These are phyloP conservation scores for Colletotrichum tamarilloi DNA, from an alignment of 2,329 filamentous ascomycete genomes.

Conservation along the genomic window DNA sequence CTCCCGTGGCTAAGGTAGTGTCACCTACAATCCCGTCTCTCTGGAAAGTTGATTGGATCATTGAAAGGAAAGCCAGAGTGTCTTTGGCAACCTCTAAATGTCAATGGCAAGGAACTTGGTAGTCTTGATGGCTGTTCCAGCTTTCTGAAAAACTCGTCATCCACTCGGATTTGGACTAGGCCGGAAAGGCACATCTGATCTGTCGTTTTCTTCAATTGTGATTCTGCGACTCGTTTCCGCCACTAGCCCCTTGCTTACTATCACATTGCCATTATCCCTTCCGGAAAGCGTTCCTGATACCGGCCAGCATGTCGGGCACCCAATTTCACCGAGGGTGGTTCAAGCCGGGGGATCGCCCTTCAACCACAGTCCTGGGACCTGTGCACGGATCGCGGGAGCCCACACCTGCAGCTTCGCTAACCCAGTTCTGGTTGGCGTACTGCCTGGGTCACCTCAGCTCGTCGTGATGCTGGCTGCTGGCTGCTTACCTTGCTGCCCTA, in stretches of 20 bases:
- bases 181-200: not conserved
- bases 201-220: not conserved
- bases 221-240: not conserved
- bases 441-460: conserved; percentile 24
- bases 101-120: not conserved
- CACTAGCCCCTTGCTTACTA: conserved; percentile 10
- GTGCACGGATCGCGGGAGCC: conserved; percentile 26
- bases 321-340: conserved; percentile 5
- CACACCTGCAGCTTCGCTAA: conserved; percentile 25
- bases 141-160: not conserved
- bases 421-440: conserved; percentile 21
- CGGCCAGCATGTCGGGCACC: conserved; percentile 4
- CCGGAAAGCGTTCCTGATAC: conserved; percentile 6
- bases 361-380: conserved; percentile 34
- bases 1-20: conserved; percentile 16
- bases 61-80: not conserved
- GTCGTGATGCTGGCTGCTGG: conserved; percentile 3
- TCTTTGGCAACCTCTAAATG: not conserved
- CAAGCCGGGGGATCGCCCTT: conserved; percentile 35
- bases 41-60: not conserved
- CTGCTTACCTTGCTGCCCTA: not conserved
- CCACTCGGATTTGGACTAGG: not conserved
- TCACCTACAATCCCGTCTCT: conserved; percentile 2
- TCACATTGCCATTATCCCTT: conserved; percentile 2
- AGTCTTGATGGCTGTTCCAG: not conserved